Percentiles rank a stretch among this genome's conserved stretches.
Evolutionary conservation across 306 rosid species (phyloP).

Genomic region (Ammopiptanthus mongolicus): DNA sequence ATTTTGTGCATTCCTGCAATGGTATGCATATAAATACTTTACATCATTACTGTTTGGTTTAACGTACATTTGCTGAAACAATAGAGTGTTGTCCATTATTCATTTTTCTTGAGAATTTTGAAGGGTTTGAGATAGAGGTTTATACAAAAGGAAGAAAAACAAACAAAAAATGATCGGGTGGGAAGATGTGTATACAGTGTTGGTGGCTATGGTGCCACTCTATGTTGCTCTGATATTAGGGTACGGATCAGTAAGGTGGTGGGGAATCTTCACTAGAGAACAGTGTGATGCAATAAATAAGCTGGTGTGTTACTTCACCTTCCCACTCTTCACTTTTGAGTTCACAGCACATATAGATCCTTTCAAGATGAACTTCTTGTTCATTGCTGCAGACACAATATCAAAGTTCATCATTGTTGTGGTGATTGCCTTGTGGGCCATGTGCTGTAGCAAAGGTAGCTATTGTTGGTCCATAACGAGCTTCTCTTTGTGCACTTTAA

Average conservation of each 20-base stretch:
- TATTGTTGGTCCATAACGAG: conserved; percentile 79
- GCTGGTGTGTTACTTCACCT: conserved; percentile 81
- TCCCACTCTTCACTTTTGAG: conserved; percentile 81
- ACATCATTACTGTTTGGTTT: background rate
- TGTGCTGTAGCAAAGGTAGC: conserved; percentile 56
- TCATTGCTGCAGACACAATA: conserved; percentile 64
- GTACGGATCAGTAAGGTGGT: conserved; percentile 87
- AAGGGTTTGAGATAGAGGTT: background rate
- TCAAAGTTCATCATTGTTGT: conserved; percentile 62
- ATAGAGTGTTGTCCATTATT: background rate
- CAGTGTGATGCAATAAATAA: conserved; percentile 83
- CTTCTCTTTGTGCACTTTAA: conserved; percentile 70
- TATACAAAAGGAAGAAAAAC: background rate
- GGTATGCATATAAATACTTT: conserved; percentile 20
- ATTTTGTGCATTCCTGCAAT: conserved; percentile 8
- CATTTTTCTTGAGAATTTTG: background rate
- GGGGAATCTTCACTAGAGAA: conserved; percentile 66
- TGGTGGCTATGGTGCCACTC: conserved; percentile 71
- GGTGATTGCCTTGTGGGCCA: conserved; percentile 71
- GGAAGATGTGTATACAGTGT: conserved; percentile 80
- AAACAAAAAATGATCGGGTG: conserved; percentile 67
- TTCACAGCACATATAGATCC: conserved; percentile 83
- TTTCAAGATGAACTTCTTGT: conserved; percentile 56
- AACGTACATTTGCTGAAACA: conserved; percentile 5
- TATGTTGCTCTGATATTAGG: conserved; percentile 76